These are phyloP conservation scores for Arthroderma sp. DNA, from an alignment of 2,329 filamentous ascomycete genomes.

Conservation along the genomic window DNA sequence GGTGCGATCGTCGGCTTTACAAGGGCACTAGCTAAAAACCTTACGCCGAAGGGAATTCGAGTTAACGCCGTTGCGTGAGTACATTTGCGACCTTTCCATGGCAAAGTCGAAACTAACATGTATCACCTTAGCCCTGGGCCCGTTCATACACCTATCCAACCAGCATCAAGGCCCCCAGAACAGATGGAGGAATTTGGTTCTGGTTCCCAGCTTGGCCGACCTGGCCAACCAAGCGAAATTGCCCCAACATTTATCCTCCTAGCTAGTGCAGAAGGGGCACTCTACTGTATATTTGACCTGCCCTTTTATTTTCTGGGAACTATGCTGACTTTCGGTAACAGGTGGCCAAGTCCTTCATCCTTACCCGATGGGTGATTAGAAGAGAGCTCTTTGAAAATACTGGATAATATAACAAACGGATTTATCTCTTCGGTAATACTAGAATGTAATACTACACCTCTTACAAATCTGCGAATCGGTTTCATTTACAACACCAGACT, in stretches of 20 bases:
- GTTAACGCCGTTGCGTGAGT: constrained; percentile 36
- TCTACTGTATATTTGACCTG: constrained; percentile 20
- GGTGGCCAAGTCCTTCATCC: constrained; percentile 25
- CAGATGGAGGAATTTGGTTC: constrained; percentile 24
- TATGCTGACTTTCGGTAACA: constrained; percentile 6
- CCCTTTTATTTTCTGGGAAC: neutral
- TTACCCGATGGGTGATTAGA: constrained; percentile 23
- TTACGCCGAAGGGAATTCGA: constrained; percentile 44
- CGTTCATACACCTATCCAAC: constrained; percentile 24
- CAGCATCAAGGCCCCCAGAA: constrained; percentile 22
- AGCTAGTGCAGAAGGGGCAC: constrained; percentile 22
- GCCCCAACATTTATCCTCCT: constrained; percentile 29
- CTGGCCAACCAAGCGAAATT: constrained; percentile 27
- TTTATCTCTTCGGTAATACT: too few species aligned
- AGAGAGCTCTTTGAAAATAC: neutral
- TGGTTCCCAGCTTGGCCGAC: constrained; percentile 19
- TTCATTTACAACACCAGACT: too few species aligned
- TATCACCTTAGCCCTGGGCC: constrained; percentile 18
- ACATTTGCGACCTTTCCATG: neutral
- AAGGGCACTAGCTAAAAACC: constrained; percentile 38
- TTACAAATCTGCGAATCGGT: neutral
- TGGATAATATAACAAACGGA: neutral
- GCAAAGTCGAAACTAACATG: neutral
- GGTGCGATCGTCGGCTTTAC: constrained; percentile 47
- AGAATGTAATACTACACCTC: too few species aligned